Conservation (phyloP, 1,284 basidiomycete species). For the Omphalotus olearius region DNA sequence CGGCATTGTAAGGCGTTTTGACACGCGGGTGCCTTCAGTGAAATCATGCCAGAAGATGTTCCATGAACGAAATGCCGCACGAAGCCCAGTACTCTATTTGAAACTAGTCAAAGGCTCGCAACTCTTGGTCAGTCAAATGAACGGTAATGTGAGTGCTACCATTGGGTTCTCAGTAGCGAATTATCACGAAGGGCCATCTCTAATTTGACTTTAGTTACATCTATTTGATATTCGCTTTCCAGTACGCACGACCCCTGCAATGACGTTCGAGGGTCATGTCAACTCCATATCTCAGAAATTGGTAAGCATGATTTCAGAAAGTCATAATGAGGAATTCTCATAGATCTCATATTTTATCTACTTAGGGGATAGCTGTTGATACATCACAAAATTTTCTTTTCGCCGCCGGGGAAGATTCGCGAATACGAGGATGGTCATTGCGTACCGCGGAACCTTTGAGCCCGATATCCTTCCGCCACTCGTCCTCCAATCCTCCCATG, state of each 20-base stretch:
- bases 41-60: conserved; percentile 27
- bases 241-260: conserved; percentile 34
- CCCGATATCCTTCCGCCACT: not conserved
- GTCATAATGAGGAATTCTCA: too few species aligned
- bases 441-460: conserved; percentile 42
- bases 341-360: conserved; percentile 5
- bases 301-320: conserved; percentile 37
- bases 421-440: conserved; percentile 65
- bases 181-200: conserved; percentile 30
- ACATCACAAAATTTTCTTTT: conserved; percentile 64
- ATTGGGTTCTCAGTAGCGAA: conserved; percentile 27
- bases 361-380: conserved; percentile 64
- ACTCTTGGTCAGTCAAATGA: conserved; percentile 53
- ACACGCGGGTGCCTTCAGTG: conserved; percentile 38
- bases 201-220: not conserved
- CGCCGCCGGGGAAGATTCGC: conserved; percentile 62
- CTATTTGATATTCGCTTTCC: conserved; percentile 61
- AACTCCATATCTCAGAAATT: conserved; percentile 47
- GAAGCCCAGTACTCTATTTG: conserved; percentile 49
- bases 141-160: conserved; percentile 47
- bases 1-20: conserved; percentile 56
- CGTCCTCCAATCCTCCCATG: not conserved
- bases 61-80: conserved; percentile 18
- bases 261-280: conserved; percentile 50
- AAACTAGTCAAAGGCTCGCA: conserved; percentile 44